Base-by-base conservation (phyloP, 2,329 filamentous ascomycete genomes). In the Lojkania enalia region DNA sequence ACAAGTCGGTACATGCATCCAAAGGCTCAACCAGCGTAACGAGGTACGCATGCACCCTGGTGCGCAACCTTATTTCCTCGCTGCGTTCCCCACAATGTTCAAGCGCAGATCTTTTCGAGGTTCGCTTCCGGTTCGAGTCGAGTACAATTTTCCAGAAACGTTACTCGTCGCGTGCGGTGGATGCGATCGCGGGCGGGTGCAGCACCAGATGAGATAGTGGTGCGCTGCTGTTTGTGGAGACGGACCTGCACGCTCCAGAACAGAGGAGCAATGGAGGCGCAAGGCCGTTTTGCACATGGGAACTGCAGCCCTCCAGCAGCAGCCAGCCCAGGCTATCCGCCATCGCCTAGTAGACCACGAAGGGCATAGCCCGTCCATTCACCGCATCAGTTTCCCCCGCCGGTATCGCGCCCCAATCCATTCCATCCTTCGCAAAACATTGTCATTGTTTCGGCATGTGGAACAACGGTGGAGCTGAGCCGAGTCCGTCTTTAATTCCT, bases 31-130 rank as follows among this genome's bases (percentile, higher is more conserved):
- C 23, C 23, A 27, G 23, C 23, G 7, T n/a, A 35, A 46, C 44
- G 48, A 56, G 43, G 47, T 49, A 53, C 47, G 55, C 59, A 52
- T 57, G 55, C 39, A 46, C 44, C 38, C 48, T 42, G 46, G 37
- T 45, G 19, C 16, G 18, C 40, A 49, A 46, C 49, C 54, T 50
- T 53, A 51, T 46, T 48, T 46, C 52, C 13, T 31, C 18, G 16
- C n/a, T 21, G 32, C 46, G 51, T 64, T 62, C 60, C 55, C 61
- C 61, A 64, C 58, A 63, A 54, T 58, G 49, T 55, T 39, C 54
- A 54, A 54, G 48, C 45, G 57, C 51, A 58, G 61, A 61, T 65
- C 58, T 46, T 51, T 15, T 54, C 49, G 51, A 41, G 51, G n/a
- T n/a, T 58, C 49, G 49, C 49, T 60, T 55, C 54, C 51, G 32